These are phyloP conservation scores for Fusarium circinatum DNA, from an alignment of 2,329 filamentous ascomycete species.

Conservation along the genomic window DNA sequence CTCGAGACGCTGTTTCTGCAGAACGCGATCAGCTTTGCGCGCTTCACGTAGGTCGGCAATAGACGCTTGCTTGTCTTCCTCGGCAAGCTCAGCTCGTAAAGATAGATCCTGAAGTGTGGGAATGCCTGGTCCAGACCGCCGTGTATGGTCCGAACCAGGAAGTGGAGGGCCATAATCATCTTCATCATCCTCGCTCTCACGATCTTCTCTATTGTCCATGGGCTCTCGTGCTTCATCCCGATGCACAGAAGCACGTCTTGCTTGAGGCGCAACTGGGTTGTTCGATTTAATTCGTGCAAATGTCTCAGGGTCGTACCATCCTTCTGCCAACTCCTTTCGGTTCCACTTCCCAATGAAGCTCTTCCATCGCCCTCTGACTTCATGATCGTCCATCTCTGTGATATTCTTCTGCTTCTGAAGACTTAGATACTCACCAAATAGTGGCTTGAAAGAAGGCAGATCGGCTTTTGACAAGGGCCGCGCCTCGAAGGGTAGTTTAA, in stretches of 20 bases:
- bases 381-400: conserved; percentile 75
- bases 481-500: conserved; percentile 71
- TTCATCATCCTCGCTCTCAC: conserved; percentile 53
- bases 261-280: conserved; percentile 17
- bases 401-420: conserved; percentile 84
- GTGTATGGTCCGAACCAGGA: conserved; percentile 39
- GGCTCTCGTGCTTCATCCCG: conserved; percentile 52
- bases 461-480: conserved; percentile 75
- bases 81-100: conserved; percentile 61
- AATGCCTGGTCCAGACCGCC: conserved; percentile 65
- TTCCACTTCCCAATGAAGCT: conserved; percentile 96
- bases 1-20: conserved; percentile 78
- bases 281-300: conserved; percentile 56
- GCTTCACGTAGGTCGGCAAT: conserved; percentile 67
- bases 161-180: conserved; percentile 66
- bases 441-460: conserved; percentile 69
- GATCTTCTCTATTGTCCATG: conserved; percentile 56
- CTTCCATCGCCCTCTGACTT: conserved; percentile 88
- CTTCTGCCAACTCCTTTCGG: conserved; percentile 82
- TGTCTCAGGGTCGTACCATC: conserved; percentile 90
- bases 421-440: conserved; percentile 87
- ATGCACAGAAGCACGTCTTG: conserved; percentile 7
- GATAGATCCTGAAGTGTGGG: conserved; percentile 81
- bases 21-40: conserved; percentile 71
- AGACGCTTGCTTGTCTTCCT: conserved; percentile 62